These are phyloP conservation scores for Penicillium sp. DNA, from an alignment of 2,329 filamentous ascomycete species.

Conservation along the genomic window DNA sequence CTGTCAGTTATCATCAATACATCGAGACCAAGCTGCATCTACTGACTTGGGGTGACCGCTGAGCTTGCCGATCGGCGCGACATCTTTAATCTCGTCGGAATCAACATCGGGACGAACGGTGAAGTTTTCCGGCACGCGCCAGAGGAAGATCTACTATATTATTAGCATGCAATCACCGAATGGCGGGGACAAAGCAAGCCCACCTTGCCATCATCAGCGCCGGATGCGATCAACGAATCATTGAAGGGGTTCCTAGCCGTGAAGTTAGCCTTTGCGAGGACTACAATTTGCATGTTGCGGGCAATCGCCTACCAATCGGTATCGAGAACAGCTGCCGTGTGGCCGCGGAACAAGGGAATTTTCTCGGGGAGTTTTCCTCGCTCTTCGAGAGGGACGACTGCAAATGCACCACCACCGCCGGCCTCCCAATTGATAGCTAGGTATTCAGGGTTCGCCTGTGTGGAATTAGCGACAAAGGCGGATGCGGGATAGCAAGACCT, in stretches of 20 bases:
- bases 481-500: slow-evolving; percentile 10
- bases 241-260: slow-evolving; percentile 83
- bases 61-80: slow-evolving; percentile 76
- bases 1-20: slow-evolving; percentile 21
- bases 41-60: slow-evolving; percentile 78
- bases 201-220: slow-evolving; percentile 90
- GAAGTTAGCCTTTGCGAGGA: slow-evolving; percentile 13
- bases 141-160: slow-evolving; percentile 69
- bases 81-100: slow-evolving; percentile 71
- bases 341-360: slow-evolving; percentile 90
- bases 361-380: slow-evolving; percentile 86
- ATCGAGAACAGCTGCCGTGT: slow-evolving; percentile 92
- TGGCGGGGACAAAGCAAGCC: background rate
- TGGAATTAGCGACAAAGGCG: slow-evolving; percentile 22
- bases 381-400: slow-evolving; percentile 87
- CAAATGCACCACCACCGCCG: slow-evolving; percentile 91
- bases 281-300: slow-evolving; percentile 14
- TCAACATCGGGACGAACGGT: slow-evolving; percentile 74
- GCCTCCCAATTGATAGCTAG: slow-evolving; percentile 98
- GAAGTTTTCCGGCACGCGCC: slow-evolving; percentile 88
- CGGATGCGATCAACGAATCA: slow-evolving; percentile 86
- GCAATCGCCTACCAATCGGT: slow-evolving; percentile 74
- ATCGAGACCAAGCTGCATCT: slow-evolving; percentile 2
- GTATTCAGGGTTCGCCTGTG: slow-evolving; percentile 88
- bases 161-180: slow-evolving; percentile 15